These are phyloP conservation scores for Dendrobium chrysotoxum DNA, from an alignment of 106 monocot species.

Conservation along the genomic window DNA sequence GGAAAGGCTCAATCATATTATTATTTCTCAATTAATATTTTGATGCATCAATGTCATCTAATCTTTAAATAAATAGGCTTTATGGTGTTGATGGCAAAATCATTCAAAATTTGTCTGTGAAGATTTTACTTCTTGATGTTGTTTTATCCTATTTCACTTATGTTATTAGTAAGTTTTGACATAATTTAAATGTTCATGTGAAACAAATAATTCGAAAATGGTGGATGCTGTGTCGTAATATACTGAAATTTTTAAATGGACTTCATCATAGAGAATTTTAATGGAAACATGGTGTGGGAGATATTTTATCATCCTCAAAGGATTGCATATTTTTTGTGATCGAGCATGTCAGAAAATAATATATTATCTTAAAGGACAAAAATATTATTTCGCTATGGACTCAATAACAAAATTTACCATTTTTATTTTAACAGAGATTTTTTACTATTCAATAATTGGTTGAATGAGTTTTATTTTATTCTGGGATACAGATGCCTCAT, in stretches of 20 bases:
- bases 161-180: neutral
- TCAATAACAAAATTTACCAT: too few species aligned
- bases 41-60: conserved; percentile 1
- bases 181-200: neutral
- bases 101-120: neutral
- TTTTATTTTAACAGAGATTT: too few species aligned
- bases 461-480: too few species aligned
- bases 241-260: neutral
- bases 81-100: neutral
- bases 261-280: neutral
- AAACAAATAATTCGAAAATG: neutral
- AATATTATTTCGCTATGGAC: too few species aligned
- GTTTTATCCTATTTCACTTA: neutral
- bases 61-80: neutral
- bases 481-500: too few species aligned
- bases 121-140: neutral
- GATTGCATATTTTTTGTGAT: too few species aligned
- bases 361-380: too few species aligned
- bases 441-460: too few species aligned
- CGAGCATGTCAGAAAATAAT: too few species aligned
- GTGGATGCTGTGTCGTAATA: neutral
- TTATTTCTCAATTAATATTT: neutral
- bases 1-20: neutral
- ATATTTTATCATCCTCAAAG: too few species aligned
- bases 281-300: neutral